Evolutionary conservation across 2,329 filamentous ascomycete genomes (phyloP).

Genomic region (Kalaharituber pfeilii): DNA sequence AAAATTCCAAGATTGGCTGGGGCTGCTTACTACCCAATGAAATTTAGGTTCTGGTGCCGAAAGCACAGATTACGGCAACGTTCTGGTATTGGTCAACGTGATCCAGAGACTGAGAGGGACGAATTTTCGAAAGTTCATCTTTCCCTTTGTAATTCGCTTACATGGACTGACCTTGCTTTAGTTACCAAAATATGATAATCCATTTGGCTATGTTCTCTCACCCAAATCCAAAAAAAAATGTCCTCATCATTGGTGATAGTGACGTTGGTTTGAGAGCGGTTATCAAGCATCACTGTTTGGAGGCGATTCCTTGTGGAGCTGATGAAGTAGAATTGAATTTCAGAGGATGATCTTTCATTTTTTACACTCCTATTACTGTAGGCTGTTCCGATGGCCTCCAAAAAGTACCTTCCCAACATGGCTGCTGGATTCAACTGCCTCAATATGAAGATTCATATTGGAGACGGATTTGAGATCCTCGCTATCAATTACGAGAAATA

Average conservation of each 20-base stretch:
- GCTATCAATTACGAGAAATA: slow-evolving; percentile 89
- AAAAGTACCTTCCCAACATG: slow-evolving; percentile 95
- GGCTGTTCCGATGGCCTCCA: slow-evolving; percentile 95
- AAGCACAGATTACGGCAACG: slow-evolving; percentile 89
- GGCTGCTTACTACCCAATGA: no score
- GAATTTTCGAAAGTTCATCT: slow-evolving; percentile 66
- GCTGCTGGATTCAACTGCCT: slow-evolving; percentile 82
- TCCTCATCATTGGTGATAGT: slow-evolving; percentile 94
- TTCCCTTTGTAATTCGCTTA: not conserved
- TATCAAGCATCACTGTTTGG: slow-evolving; percentile 95
- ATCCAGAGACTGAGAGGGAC: slow-evolving; percentile 97
- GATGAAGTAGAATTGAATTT: slow-evolving; percentile 48
- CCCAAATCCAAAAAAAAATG: slow-evolving; percentile 93
- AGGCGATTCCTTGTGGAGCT: slow-evolving; percentile 94
- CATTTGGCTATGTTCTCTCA: slow-evolving; percentile 89
- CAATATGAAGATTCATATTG: slow-evolving; percentile 80
- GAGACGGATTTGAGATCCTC: slow-evolving; percentile 98
- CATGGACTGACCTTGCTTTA: slow-evolving; percentile 18
- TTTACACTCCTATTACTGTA: slow-evolving; percentile 26
- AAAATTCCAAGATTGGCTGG: not conserved
- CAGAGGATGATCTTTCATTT: not conserved
- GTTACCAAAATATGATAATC: slow-evolving; percentile 99
- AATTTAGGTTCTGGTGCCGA: slow-evolving; percentile 62
- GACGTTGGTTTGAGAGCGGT: slow-evolving; percentile 95
- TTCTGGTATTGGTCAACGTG: slow-evolving; percentile 94